Percentiles rank a stretch among this genome's conserved stretches.
These are phyloP conservation scores for Neoboletus magnificus DNA, from an alignment of 768 basidiomycete species.

Conservation along the genomic window DNA sequence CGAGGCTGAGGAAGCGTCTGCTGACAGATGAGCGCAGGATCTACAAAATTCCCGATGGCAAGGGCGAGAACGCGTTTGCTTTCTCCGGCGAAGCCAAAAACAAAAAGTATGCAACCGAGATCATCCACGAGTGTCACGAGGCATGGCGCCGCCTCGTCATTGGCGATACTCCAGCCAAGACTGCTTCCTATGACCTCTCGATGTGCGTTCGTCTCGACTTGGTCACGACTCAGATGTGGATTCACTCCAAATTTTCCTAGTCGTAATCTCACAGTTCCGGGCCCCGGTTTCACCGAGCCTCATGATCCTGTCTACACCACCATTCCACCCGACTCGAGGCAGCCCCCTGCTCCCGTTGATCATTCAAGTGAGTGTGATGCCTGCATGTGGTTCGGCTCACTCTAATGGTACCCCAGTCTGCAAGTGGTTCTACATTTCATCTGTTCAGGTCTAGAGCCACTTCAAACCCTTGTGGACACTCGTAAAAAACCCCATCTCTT, in stretches of 20 bases:
- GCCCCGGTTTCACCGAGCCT: constrained; percentile 61
- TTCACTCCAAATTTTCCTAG: constrained; percentile 39
- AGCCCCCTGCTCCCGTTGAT: constrained; percentile 85
- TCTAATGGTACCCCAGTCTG: constrained; percentile 51
- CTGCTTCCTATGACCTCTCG: constrained; percentile 68
- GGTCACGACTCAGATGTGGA: neutral
- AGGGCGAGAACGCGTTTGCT: constrained; percentile 97
- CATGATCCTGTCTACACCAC: constrained; percentile 60
- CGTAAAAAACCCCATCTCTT: neutral
- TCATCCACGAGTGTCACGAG: constrained; percentile 98
- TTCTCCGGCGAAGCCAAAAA: constrained; percentile 99
- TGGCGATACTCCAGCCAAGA: constrained; percentile 76
- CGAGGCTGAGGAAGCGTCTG: neutral
- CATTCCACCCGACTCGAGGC: constrained; percentile 76
- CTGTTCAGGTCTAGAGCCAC: constrained; percentile 63
- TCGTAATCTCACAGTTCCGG: constrained; percentile 72
- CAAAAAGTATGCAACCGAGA: constrained; percentile 99
- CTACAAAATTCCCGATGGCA: constrained; percentile 95
- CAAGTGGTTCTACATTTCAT: constrained; percentile 95
- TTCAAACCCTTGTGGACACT: neutral
- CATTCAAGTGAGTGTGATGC: constrained; percentile 65
- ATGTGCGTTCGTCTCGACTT: constrained; percentile 55
- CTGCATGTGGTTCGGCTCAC: neutral
- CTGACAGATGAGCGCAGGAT: constrained; percentile 48
- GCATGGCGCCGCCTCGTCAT: constrained; percentile 92